phyloP scores from a whole-genome alignment of 805 yeast genomes.

The Yarrowia keelungensis region DNA sequence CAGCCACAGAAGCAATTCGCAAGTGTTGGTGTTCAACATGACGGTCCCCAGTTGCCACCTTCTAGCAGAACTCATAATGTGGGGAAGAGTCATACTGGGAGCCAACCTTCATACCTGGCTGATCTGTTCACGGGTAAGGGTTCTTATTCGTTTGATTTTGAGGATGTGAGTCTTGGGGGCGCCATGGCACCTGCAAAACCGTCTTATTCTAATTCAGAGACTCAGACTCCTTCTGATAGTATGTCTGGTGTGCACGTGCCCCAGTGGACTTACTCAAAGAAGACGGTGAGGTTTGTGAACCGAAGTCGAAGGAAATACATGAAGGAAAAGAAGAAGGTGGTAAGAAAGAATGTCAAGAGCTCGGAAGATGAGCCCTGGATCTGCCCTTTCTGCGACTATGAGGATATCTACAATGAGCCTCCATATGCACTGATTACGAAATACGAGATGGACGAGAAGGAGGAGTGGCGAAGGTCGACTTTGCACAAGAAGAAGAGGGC shows the following conservation, averaged over 20 bases:
- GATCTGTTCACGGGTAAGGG: conserved; percentile 11
- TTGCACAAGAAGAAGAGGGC: background rate
- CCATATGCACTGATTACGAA: background rate
- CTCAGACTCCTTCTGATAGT: conserved; percentile 3
- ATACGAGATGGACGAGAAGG: conserved; percentile 1
- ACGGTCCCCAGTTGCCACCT: background rate
- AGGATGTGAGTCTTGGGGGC: background rate
- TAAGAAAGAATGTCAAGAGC: no score
- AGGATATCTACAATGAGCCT: conserved; percentile 16
- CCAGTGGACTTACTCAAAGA: conserved; percentile 8
- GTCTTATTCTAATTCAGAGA: background rate
- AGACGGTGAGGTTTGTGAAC: conserved; percentile 10
- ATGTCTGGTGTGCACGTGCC: background rate
- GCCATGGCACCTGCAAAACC: background rate
- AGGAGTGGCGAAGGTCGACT: background rate
- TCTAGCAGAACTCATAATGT: background rate
- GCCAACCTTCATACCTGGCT: background rate
- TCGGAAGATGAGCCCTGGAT: conserved; percentile 1
- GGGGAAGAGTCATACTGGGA: background rate
- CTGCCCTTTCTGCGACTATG: conserved; percentile 19
- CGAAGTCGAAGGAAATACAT: conserved; percentile 20
- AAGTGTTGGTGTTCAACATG: conserved; percentile 8
- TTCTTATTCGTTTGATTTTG: conserved; percentile 3
- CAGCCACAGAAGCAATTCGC: background rate
- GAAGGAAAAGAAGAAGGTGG: conserved; percentile 3